phyloP scores from a whole-genome alignment of 2,329 filamentous ascomycete genomes.

The Graphilbum sp. region DNA sequence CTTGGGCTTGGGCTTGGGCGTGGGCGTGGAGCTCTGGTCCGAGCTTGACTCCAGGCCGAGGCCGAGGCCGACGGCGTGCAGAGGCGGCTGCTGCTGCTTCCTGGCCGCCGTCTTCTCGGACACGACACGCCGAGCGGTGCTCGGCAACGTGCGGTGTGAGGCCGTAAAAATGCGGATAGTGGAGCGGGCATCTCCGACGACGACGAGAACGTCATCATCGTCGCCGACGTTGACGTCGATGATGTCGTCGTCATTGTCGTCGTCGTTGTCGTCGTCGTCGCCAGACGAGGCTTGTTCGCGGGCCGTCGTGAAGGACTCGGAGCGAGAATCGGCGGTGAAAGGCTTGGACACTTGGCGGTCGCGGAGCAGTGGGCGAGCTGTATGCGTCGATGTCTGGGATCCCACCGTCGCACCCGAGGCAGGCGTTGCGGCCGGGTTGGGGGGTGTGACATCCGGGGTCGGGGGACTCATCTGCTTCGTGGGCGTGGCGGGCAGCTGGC shows the following conservation, averaged over 20 bases:
- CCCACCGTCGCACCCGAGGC: conserved; percentile 6
- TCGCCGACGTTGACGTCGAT: neutral
- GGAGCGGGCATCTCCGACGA: too few relatives aligned
- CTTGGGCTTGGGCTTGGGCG: too few relatives aligned
- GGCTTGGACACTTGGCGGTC: conserved; percentile 35
- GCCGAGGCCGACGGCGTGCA: conserved; percentile 21
- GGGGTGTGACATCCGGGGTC: conserved; percentile 62
- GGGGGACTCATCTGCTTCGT: conserved; percentile 51
- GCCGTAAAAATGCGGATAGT: too few relatives aligned
- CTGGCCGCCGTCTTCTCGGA: neutral
- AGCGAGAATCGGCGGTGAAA: conserved; percentile 38
- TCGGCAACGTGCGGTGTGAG: too few relatives aligned
- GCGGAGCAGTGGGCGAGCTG: conserved; percentile 26
- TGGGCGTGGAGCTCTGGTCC: conserved; percentile 23
- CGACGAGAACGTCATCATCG: too few relatives aligned
- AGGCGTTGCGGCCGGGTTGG: conserved; percentile 21
- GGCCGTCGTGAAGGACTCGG: conserved; percentile 59
- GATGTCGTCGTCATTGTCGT: neutral
- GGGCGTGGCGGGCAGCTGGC: conserved; percentile 36
- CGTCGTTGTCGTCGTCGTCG: conserved; percentile 45
- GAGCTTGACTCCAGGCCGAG: conserved; percentile 25
- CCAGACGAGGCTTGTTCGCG: conserved; percentile 41
- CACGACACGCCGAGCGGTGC: too few relatives aligned
- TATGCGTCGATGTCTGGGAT: conserved; percentile 21
- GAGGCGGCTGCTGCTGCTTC: conserved; percentile 15